Percentiles rank a stretch among this genome's conserved stretches.
Evolutionary conservation across 148 eudicot species (phyloP).

Genomic region (Rhododendron vialii): DNA sequence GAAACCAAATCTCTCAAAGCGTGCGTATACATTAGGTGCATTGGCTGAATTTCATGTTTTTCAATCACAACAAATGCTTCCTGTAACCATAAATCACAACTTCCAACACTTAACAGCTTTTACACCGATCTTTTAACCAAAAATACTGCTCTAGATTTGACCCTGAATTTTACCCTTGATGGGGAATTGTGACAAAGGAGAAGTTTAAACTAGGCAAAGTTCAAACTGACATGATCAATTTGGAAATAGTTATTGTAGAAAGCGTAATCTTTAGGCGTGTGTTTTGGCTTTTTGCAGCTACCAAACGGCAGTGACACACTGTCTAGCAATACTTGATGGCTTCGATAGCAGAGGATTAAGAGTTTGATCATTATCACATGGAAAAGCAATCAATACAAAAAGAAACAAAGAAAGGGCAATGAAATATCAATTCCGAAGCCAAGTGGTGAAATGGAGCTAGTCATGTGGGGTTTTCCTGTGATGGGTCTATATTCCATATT

Average conservation of each 20-base stretch:
- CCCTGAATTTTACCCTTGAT: background rate
- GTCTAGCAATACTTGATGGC: background rate
- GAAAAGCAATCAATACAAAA: background rate
- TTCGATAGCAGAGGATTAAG: background rate
- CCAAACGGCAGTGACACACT: background rate
- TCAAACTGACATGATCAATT: background rate
- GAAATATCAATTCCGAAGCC: background rate
- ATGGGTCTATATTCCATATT: background rate
- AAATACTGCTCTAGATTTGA: background rate
- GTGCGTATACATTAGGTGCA: background rate
- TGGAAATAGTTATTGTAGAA: background rate
- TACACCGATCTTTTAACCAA: background rate
- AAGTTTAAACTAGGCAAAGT: background rate
- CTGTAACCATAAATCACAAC: no score
- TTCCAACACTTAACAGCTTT: no score
- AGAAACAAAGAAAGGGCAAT: background rate
- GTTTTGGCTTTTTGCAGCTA: background rate
- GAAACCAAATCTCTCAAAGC: background rate
- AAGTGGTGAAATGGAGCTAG: background rate
- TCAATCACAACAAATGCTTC: background rate
- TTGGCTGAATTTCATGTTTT: background rate
- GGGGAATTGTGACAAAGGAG: background rate
- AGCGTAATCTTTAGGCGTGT: background rate
- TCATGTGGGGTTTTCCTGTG: background rate
- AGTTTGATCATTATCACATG: background rate